Evolutionary conservation across 2,329 filamentous ascomycete species (phyloP), one percentile per base, ranked within the genome.

Genomic region (Coniochaeta sp.): DNA sequence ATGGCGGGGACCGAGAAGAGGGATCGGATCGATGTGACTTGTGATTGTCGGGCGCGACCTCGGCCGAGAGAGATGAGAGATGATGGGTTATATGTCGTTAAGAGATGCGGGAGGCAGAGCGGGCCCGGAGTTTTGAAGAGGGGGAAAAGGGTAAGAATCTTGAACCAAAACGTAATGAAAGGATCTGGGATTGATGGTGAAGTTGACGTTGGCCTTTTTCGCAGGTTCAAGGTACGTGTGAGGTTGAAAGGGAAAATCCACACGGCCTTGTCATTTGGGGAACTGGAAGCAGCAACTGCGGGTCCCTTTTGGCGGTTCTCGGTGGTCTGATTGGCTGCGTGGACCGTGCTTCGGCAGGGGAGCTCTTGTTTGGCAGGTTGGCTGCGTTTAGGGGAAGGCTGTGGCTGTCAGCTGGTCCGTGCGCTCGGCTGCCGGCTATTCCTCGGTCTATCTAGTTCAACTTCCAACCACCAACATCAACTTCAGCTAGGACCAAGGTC

Each of bases 181-280:
- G n/a, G 27, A 30, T 48, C n/a, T 48, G 7, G 5, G 26, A 31
- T 48, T 16, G 24, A 30, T 13, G 8, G 28, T 31, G 45, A 30
- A 20, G 45, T 28, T 48, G 45, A 48, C 26, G 45, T 48, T 48
- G 45, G 26, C 28, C 28, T 48, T 48, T 31, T 48, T 28, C 26
- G n/a, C 28, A 30, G 45, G n/a, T n/a, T n/a, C n/a, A n/a, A n/a
- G n/a, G 45, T 48, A 42, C 45, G 45, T 48, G 45, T 31, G 45
- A 31, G 24, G 45, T 48, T 31, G 26, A 48, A 48, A 48, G 45
- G 45, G 45, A 48, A 48, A 48, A 48, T 48, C 45, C 26, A 48
- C 45, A 48, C 28, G 45, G 38, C 38, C 38, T 42, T 42, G 38
- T 42, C 22, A 26, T 22, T 42, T 42, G 38, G 38, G 38, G 38